Conservation (phyloP, 108 stramenopile genomes). For the Cyclotella baltica region DNA sequence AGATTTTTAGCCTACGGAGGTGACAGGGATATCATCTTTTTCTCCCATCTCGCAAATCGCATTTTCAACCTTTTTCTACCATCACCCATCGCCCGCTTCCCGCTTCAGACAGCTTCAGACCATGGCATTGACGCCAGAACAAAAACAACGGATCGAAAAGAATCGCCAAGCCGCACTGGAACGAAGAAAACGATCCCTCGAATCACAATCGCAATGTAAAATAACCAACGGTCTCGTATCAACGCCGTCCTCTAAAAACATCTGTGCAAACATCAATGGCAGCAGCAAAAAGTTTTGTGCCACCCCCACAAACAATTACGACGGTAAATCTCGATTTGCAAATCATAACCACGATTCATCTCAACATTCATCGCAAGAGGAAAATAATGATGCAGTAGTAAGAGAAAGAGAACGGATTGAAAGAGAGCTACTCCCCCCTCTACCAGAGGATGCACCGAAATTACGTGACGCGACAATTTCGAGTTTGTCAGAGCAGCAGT, state of each 20-base stretch:
- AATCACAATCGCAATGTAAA: neutral
- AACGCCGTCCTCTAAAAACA: neutral
- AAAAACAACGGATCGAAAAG: neutral
- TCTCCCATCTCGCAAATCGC: no score
- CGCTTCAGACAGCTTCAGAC: no score
- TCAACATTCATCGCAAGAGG: neutral
- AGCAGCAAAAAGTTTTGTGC: neutral
- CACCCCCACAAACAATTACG: neutral
- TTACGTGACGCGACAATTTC: neutral
- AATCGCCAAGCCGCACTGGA: neutral
- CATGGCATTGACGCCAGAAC: slow-evolving; percentile 1
- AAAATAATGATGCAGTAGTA: neutral
- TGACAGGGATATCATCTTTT: no score
- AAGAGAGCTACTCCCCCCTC: neutral
- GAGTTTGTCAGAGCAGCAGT: slow-evolving; percentile 10
- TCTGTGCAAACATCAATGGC: no score
- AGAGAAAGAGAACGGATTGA: neutral
- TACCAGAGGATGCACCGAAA: slow-evolving; percentile 5
- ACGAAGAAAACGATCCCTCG: neutral
- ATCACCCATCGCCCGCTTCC: no score
- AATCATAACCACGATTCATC: neutral
- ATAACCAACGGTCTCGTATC: neutral
- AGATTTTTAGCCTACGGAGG: no score
- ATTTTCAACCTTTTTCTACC: no score
- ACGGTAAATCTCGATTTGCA: neutral